Evolutionary conservation across 805 yeast genomes (phyloP).

Genomic region (Tetrapisispora nanseiensis): DNA sequence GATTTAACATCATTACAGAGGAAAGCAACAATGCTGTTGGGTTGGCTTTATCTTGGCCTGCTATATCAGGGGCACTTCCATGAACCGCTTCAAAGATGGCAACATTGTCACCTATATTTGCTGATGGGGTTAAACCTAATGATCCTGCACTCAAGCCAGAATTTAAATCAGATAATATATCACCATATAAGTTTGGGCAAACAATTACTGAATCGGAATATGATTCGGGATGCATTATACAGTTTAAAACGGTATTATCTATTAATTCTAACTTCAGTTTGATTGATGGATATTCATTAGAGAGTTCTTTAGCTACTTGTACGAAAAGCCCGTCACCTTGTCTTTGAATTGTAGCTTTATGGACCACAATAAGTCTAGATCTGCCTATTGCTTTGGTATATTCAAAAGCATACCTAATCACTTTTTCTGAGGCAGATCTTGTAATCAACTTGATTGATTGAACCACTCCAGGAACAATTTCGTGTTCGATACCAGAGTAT

Average conservation of each 20-base stretch:
- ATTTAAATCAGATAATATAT: slow-evolving; percentile 93
- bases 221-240: neutral
- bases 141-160: slow-evolving; percentile 94
- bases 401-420: slow-evolving; percentile 93
- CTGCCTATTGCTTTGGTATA: slow-evolving; percentile 83
- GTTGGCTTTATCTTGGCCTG: slow-evolving; percentile 97
- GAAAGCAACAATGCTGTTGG: slow-evolving; percentile 95
- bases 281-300: slow-evolving; percentile 86
- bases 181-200: slow-evolving; percentile 42
- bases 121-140: slow-evolving; percentile 96
- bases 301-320: slow-evolving; percentile 79
- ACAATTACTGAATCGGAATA: neutral
- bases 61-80: slow-evolving; percentile 99
- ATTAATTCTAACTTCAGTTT: slow-evolving; percentile 75
- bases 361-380: slow-evolving; percentile 87
- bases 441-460: slow-evolving; percentile 97
- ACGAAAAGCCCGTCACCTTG: slow-evolving; percentile 95
- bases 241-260: slow-evolving; percentile 1
- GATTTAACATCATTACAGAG: slow-evolving; percentile 98
- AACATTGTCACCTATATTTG: slow-evolving; percentile 97
- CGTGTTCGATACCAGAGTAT: slow-evolving; percentile 98
- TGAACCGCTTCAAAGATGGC: slow-evolving; percentile 99
- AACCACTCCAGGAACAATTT: slow-evolving; percentile 95
- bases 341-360: slow-evolving; percentile 98
- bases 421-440: slow-evolving; percentile 91